A percentile compares a stretch with the other conserved stretches of the same genome.
Conservation (phyloP, 805 yeast genomes). For the Candida odintsovae region DNA sequence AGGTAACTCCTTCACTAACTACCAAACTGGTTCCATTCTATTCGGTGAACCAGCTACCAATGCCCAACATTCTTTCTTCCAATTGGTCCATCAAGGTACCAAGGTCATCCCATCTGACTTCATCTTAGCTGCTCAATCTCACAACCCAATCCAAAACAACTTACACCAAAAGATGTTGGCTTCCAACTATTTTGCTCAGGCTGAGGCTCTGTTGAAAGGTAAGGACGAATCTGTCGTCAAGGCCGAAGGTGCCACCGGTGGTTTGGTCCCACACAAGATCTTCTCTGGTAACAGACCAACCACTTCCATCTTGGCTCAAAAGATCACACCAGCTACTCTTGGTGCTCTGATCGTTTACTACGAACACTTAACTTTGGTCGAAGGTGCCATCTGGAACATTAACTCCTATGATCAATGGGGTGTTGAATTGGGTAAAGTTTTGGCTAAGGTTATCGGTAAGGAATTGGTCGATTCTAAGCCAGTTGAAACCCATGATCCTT, state of each 20-base stretch:
- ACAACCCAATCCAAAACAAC: conserved; percentile 93
- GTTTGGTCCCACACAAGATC: conserved; percentile 88
- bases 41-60: conserved; percentile 99
- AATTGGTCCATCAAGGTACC: conserved; percentile 98
- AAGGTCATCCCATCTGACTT: conserved; percentile 96
- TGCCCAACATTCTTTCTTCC: conserved; percentile 99
- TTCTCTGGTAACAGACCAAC: conserved; percentile 99
- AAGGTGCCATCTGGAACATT: conserved; percentile 99
- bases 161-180: conserved; percentile 97
- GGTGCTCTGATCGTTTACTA: conserved; percentile 97
- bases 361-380: conserved; percentile 95
- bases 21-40: conserved; percentile 92
- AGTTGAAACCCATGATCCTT: conserved; percentile 74
- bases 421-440: conserved; percentile 96
- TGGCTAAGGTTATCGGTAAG: conserved; percentile 91
- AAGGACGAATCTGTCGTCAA: conserved; percentile 79
- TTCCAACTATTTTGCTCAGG: conserved; percentile 98
- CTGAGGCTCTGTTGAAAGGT: conserved; percentile 97
- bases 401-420: conserved; percentile 99
- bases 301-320: conserved; percentile 91
- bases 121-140: conserved; percentile 94
- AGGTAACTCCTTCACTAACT: conserved; percentile 83
- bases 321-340: conserved; percentile 92
- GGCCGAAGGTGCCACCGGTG: conserved; percentile 84
- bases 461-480: conserved; percentile 65